These are phyloP conservation scores for Penicillium sp. DNA, from an alignment of 2,329 filamentous ascomycete genomes.

Conservation along the genomic window DNA sequence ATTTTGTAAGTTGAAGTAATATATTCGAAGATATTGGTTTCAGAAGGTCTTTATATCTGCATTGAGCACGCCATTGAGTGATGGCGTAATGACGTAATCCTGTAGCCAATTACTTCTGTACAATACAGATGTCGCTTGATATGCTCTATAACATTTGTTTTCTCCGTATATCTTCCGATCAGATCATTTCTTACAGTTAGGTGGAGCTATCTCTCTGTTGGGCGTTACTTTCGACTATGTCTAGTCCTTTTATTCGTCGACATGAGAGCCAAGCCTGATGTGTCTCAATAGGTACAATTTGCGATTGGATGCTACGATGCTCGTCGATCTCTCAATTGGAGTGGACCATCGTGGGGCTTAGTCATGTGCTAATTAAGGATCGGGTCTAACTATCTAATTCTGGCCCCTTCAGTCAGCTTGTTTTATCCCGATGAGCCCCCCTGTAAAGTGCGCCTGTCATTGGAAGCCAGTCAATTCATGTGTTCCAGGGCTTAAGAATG, in stretches of 20 bases:
- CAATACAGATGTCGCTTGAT: neutral
- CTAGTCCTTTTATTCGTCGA: neutral
- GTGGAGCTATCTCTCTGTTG: neutral
- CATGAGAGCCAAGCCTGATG: neutral
- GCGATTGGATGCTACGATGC: neutral
- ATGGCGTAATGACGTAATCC: neutral
- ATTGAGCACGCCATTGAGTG: constrained; percentile 1
- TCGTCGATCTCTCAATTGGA: neutral
- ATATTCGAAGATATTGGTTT: neutral
- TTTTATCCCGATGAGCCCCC: neutral
- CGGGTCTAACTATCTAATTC: neutral
- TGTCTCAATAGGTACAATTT: neutral
- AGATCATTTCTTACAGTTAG: neutral
- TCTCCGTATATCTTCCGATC: neutral
- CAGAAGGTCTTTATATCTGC: neutral
- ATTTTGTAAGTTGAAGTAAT: constrained; percentile 8
- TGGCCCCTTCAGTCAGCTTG: neutral
- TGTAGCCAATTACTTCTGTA: neutral
- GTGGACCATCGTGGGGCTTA: neutral
- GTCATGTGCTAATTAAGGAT: constrained; percentile 4
- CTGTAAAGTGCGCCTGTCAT: constrained; percentile 1
- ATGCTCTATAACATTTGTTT: neutral
- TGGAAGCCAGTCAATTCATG: constrained; percentile 29
- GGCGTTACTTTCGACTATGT: neutral
- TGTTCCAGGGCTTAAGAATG: constrained; percentile 31